Evolutionary conservation across 768 basidiomycete species (phyloP).

Genomic region (Nidularia sp.): DNA sequence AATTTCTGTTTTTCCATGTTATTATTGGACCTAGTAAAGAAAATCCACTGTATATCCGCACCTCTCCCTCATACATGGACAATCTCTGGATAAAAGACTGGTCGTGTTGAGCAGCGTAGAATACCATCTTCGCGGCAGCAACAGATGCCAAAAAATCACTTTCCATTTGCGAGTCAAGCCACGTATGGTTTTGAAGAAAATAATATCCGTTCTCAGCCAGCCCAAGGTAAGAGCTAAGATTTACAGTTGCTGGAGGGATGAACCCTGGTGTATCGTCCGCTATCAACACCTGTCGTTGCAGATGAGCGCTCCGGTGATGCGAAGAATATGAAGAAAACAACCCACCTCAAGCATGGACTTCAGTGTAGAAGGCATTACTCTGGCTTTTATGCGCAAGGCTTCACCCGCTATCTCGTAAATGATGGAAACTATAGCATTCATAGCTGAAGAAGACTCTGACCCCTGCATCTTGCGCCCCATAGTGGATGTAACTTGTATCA

Average conservation of each 20-base stretch:
- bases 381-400: constrained; percentile 48
- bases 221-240: constrained; percentile 26
- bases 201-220: constrained; percentile 48
- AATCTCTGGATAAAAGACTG: constrained; percentile 33
- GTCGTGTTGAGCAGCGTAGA: constrained; percentile 44
- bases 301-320: background rate
- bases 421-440: constrained; percentile 31
- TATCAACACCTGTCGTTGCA: constrained; percentile 15
- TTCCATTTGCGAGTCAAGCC: constrained; percentile 41
- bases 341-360: constrained; percentile 51
- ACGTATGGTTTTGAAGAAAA: constrained; percentile 48
- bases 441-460: constrained; percentile 14
- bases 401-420: constrained; percentile 52
- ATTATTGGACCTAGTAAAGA: background rate
- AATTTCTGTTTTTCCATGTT: constrained; percentile 21
- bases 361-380: constrained; percentile 44
- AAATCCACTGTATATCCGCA: background rate
- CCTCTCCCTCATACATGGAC: background rate
- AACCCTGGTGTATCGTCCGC: constrained; percentile 20
- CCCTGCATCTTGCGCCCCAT: constrained; percentile 32
- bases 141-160: constrained; percentile 49
- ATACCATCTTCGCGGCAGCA: constrained; percentile 47
- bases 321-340: constrained; percentile 1
- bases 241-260: constrained; percentile 21
- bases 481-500: constrained; percentile 44